Evolutionary conservation across 2,329 filamentous ascomycete species (phyloP).

Genomic region (Pseudocercospora fuligena): DNA sequence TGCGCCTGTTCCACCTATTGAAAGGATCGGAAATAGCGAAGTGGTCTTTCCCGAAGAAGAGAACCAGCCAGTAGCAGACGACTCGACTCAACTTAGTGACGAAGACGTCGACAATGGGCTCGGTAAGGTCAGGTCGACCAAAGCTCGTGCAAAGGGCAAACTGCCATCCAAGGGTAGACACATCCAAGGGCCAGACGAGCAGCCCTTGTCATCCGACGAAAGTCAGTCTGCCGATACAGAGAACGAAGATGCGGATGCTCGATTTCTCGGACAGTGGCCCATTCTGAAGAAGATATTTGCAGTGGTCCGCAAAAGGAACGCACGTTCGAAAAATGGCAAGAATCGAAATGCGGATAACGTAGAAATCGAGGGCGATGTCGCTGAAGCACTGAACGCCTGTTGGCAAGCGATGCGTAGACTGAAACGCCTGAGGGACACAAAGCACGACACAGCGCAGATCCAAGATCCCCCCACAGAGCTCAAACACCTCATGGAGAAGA

Average conservation of each 20-base stretch:
- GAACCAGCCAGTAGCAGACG: background rate
- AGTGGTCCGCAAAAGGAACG: background rate
- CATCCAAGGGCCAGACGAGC: background rate
- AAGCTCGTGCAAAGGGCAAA: background rate
- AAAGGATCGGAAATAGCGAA: background rate
- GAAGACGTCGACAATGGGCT: background rate
- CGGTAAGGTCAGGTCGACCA: background rate
- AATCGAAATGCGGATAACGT: background rate
- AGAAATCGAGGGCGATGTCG: background rate
- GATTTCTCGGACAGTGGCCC: background rate
- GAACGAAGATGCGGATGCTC: background rate
- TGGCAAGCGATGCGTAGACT: background rate
- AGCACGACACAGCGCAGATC: constrained; percentile 4
- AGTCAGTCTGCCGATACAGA: background rate
- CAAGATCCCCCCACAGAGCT: constrained; percentile 20
- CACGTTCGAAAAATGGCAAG: background rate
- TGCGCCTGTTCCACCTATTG: background rate
- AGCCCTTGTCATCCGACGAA: background rate
- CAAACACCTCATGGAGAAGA: constrained; percentile 8
- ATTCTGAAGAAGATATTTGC: background rate
- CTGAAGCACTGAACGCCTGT: background rate
- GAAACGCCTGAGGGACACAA: constrained; percentile 2
- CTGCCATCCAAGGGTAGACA: background rate
- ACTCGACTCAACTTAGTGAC: background rate
- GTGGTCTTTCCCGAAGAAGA: background rate